These are phyloP conservation scores for Chondrus crispus DNA, from an alignment of 23 red algal species.

Conservation along the genomic window DNA sequence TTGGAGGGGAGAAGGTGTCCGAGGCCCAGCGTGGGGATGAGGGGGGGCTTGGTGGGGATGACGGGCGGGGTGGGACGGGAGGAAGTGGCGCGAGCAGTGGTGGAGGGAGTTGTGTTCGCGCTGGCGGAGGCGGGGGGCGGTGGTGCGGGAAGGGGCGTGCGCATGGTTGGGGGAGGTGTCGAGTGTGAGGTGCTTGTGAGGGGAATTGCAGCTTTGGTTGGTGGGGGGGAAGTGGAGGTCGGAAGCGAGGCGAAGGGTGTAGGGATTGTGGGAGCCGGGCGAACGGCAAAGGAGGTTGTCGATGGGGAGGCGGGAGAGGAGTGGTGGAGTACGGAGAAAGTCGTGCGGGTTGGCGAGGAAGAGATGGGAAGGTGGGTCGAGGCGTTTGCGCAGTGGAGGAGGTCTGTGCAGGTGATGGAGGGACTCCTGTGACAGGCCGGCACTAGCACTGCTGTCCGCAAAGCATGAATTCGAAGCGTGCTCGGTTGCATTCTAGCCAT, in stretches of 20 bases:
- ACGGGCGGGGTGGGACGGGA: neutral
- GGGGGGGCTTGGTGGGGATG: slow-evolving; percentile 20
- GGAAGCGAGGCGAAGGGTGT: neutral
- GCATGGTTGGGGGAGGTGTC: slow-evolving; percentile 38
- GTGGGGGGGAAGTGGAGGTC: neutral
- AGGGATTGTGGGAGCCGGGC: slow-evolving; percentile 34
- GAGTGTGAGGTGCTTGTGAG: slow-evolving; percentile 20
- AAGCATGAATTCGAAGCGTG: no score
- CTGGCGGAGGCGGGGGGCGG: slow-evolving; percentile 8
- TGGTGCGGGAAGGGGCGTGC: neutral
- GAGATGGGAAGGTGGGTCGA: no score
- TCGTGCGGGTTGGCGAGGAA: no score
- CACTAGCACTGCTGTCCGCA: no score
- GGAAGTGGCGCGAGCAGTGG: slow-evolving; percentile 38
- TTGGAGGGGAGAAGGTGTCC: slow-evolving; percentile 47
- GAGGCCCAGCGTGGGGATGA: neutral
- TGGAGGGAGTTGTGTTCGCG: slow-evolving; percentile 45
- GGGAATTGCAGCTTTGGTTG: slow-evolving; percentile 22
- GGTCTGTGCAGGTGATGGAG: no score
- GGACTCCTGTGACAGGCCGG: no score
- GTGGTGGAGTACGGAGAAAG: no score
- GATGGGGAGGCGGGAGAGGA: no score
- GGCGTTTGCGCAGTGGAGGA: no score
- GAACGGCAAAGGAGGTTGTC: no score
- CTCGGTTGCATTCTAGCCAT: no score